Percentiles rank a stretch among this genome's conserved stretches.
Conservation (phyloP, 2,329 filamentous ascomycete species). For the Alternaria arbusti region DNA sequence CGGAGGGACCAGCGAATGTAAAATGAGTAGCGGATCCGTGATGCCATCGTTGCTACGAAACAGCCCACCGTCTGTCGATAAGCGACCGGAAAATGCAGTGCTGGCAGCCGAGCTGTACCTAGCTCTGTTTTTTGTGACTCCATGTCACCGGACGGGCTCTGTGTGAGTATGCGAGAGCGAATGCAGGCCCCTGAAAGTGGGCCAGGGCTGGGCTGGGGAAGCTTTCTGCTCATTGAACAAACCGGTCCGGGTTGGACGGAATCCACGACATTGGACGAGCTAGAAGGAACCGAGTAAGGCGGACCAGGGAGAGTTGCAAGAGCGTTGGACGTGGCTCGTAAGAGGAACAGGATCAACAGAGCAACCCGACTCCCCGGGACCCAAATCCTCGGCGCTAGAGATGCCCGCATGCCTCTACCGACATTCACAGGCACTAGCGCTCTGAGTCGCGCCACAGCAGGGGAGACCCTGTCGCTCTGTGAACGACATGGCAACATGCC, state of each 20-base stretch:
- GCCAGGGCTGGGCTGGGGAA: conserved; percentile 41
- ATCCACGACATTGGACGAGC: conserved; percentile 44
- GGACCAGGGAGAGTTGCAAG: conserved; percentile 38
- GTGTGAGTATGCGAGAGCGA: conserved; percentile 18
- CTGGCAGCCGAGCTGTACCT: conserved; percentile 32
- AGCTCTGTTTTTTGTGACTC: conserved; percentile 35
- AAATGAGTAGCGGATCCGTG: conserved; percentile 37
- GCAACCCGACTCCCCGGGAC: conserved; percentile 30
- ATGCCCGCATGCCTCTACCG: conserved; percentile 9
- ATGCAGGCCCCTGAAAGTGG: conserved; percentile 42
- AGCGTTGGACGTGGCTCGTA: conserved; percentile 45
- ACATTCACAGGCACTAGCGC: conserved; percentile 4
- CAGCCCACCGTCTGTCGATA: conserved; percentile 32
- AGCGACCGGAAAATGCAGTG: conserved; percentile 36
- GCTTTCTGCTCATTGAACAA: conserved; percentile 32
- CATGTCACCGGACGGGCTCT: conserved; percentile 33
- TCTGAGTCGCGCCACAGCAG: conserved; percentile 8
- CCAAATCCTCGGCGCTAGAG: conserved; percentile 12
- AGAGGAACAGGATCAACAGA: conserved; percentile 41
- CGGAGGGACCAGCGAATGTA: conserved; percentile 44
- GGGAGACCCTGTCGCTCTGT: conserved; percentile 23
- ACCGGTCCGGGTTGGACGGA: conserved; percentile 41
- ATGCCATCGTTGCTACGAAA: conserved; percentile 34
- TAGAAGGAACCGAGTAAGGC: conserved; percentile 42
- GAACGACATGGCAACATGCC: conserved; percentile 43